Conservation (phyloP, 306 rosid species). For the Aeschynomene evenia region DNA sequence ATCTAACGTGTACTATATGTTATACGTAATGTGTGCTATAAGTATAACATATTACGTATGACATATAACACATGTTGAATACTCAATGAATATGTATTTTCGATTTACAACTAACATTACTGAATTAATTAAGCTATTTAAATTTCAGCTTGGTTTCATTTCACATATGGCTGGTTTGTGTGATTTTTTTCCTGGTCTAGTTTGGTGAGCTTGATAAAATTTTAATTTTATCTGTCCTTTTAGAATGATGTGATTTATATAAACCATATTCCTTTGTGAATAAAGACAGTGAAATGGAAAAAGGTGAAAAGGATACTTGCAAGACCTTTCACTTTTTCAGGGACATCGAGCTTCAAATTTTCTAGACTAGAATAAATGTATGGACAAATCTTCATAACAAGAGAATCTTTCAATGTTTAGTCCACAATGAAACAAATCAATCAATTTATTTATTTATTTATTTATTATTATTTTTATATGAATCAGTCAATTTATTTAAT, state of each 20-base stretch:
- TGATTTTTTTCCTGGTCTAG: not conserved
- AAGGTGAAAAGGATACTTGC: not conserved
- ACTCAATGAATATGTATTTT: too few species aligned
- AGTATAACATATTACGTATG: too few species aligned
- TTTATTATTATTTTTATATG: too few species aligned
- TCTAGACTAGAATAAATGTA: not conserved
- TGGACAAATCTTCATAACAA: not conserved
- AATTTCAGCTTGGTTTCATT: not conserved
- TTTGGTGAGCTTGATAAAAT: not conserved
- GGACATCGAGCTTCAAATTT: not conserved
- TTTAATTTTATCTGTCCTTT: not conserved
- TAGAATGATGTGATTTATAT: not conserved
- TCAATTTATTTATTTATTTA: too few species aligned
- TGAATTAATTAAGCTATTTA: not conserved
- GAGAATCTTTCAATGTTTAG: constrained; percentile 25
- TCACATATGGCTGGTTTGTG: not conserved
- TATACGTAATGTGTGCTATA: too few species aligned
- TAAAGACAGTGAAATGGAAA: not conserved
- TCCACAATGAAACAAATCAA: not conserved
- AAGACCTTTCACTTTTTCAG: not conserved
- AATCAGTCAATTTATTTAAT: too few species aligned
- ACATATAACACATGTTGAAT: too few species aligned
- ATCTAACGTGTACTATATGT: too few species aligned
- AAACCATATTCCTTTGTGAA: not conserved
- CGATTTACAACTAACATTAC: too few species aligned